Evolutionary conservation across 2,329 filamentous ascomycete genomes (phyloP).

Genomic region (Pseudogymnoascus sp.): DNA sequence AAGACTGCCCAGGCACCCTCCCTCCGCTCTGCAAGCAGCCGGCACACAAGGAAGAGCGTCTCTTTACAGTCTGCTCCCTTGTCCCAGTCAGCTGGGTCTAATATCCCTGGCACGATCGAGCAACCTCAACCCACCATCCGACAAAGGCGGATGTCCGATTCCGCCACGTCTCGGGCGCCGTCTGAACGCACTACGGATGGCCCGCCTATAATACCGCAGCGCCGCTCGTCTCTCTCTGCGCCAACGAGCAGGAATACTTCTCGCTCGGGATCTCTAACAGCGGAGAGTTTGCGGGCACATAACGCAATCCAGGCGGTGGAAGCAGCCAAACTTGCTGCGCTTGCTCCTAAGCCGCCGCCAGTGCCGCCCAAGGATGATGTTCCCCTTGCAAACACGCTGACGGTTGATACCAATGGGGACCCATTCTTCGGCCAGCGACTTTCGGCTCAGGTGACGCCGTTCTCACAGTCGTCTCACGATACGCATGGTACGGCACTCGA

Average conservation of each 20-base stretch:
- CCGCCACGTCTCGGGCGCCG: constrained; percentile 21
- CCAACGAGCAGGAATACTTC: constrained; percentile 53
- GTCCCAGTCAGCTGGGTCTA: constrained; percentile 36
- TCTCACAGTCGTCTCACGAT: constrained; percentile 54
- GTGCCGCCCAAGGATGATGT: neutral
- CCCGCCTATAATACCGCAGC: constrained; percentile 48
- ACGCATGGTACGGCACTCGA: constrained; percentile 52
- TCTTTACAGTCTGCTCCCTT: constrained; percentile 44
- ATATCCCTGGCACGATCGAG: constrained; percentile 40
- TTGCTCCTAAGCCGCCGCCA: neutral
- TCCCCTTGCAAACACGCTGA: constrained; percentile 26
- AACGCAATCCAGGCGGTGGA: constrained; percentile 28
- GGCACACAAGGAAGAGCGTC: constrained; percentile 42
- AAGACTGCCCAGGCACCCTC: constrained; percentile 46
- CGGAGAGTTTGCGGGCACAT: constrained; percentile 52
- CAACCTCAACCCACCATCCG: constrained; percentile 23
- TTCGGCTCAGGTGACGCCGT: constrained; percentile 53
- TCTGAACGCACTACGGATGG: constrained; percentile 51
- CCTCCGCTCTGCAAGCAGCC: constrained; percentile 54
- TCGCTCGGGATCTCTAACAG: constrained; percentile 48
- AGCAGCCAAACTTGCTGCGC: constrained; percentile 17
- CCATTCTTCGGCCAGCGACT: constrained; percentile 46
- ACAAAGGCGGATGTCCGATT: constrained; percentile 26
- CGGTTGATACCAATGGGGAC: constrained; percentile 47
- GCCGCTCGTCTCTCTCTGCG: constrained; percentile 55